Conservation (phyloP, 2,329 filamentous ascomycete genomes). For the Diaporthe citrichinensis region DNA sequence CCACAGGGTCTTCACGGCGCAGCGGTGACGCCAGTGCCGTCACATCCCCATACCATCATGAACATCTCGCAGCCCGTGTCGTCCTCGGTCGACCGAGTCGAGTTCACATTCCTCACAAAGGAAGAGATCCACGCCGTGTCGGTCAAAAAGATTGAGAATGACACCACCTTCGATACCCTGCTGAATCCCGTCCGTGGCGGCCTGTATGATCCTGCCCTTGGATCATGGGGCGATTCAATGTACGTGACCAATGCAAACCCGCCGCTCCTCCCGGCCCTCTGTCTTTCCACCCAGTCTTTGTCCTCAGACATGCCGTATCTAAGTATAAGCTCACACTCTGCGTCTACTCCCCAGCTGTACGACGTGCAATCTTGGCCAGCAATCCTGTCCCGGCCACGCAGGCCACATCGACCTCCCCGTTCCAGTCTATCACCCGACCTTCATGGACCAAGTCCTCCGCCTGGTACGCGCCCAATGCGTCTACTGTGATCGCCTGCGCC, state of each 20-base stretch:
- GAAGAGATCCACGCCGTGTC: slow-evolving; percentile 90
- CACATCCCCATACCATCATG: slow-evolving; percentile 59
- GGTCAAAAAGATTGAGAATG: slow-evolving; percentile 93
- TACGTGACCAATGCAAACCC: slow-evolving; percentile 61
- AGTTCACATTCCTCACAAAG: slow-evolving; percentile 87
- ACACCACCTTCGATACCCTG: slow-evolving; percentile 92
- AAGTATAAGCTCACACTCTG: slow-evolving; percentile 6
- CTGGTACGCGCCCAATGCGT: slow-evolving; percentile 89
- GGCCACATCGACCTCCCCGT: slow-evolving; percentile 96
- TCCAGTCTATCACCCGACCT: slow-evolving; percentile 95
- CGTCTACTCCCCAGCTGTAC: slow-evolving; percentile 74
- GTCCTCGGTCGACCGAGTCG: slow-evolving; percentile 87
- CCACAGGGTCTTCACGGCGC: slow-evolving; percentile 18
- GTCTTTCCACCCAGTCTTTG: not conserved
- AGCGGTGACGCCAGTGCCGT: slow-evolving; percentile 11
- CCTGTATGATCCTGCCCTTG: slow-evolving; percentile 92
- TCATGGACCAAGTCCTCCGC: slow-evolving; percentile 91
- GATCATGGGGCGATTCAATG: slow-evolving; percentile 89
- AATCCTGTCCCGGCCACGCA: slow-evolving; percentile 90
- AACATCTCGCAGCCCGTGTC: slow-evolving; percentile 85
- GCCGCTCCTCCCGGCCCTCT: not conserved
- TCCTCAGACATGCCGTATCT: not conserved
- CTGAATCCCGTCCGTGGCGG: slow-evolving; percentile 91
- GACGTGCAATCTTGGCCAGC: slow-evolving; percentile 88
- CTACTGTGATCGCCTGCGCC: slow-evolving; percentile 89